phyloP scores from a whole-genome alignment of 192 early-diverging fungal genomes.

The Coemansia sp. region DNA sequence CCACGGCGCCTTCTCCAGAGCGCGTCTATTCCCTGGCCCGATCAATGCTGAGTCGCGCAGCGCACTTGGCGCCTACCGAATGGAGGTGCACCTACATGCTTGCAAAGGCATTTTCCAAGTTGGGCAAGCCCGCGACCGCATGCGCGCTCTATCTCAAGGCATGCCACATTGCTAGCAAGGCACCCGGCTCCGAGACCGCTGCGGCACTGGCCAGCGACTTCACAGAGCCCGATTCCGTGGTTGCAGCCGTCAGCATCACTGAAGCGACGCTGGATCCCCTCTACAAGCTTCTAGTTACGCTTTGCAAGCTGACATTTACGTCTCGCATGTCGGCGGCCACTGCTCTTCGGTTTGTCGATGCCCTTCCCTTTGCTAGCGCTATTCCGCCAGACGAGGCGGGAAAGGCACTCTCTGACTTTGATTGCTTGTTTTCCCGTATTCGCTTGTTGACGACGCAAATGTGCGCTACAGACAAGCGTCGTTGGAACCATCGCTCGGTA shows the following conservation, averaged over 20 bases:
- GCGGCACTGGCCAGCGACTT: background rate
- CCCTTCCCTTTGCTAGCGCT: conserved; percentile 17
- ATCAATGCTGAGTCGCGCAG: conserved; percentile 23
- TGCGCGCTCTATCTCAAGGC: conserved; percentile 46
- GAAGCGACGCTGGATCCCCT: conserved; percentile 27
- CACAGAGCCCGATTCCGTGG: background rate
- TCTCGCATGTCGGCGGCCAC: conserved; percentile 13
- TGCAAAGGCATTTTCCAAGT: conserved; percentile 36
- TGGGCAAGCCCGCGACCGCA: conserved; percentile 18
- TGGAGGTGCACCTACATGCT: conserved; percentile 44
- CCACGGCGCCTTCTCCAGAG: conserved; percentile 2
- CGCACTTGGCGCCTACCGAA: conserved; percentile 19
- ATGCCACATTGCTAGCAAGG: conserved; percentile 21
- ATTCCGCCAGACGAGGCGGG: background rate
- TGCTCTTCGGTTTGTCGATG: conserved; percentile 29
- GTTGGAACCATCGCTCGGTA: conserved; percentile 41
- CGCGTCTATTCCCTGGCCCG: conserved; percentile 27
- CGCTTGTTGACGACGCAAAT: conserved; percentile 2
- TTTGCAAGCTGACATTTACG: conserved; percentile 30
- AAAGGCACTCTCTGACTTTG: background rate
- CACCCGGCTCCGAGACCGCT: background rate
- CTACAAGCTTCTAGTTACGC: conserved; percentile 36
- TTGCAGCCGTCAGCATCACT: conserved; percentile 6
- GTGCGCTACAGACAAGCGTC: conserved; percentile 39
- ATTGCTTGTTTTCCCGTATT: background rate